These are phyloP conservation scores for Epichloe sylvatica DNA, from an alignment of 2,329 filamentous ascomycete genomes.

Conservation along the genomic window DNA sequence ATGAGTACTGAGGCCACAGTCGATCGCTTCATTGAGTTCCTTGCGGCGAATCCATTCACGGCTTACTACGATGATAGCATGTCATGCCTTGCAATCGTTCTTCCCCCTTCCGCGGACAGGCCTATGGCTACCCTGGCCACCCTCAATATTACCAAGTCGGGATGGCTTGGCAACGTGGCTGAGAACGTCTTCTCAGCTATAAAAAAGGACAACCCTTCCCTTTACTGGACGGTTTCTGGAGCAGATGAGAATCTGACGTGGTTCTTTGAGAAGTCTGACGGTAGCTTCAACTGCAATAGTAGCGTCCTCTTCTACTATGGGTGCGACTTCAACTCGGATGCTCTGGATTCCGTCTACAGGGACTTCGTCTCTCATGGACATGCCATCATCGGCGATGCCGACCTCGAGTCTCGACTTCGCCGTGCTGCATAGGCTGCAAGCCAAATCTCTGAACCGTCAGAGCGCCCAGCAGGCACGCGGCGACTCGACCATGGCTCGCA, in stretches of 20 bases:
- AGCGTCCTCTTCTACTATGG: slow-evolving; percentile 97
- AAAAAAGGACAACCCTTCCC: slow-evolving; percentile 81
- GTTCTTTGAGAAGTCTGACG: slow-evolving; percentile 96
- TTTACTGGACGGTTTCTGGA: slow-evolving; percentile 93
- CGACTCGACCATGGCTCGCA: slow-evolving; percentile 7
- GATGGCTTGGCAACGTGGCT: slow-evolving; percentile 86
- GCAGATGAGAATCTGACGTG: slow-evolving; percentile 94
- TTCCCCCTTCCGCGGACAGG: slow-evolving; percentile 54
- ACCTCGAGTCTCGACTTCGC: slow-evolving; percentile 74
- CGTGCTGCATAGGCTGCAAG: slow-evolving; percentile 60
- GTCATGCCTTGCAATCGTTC: slow-evolving; percentile 81
- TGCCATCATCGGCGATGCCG: slow-evolving; percentile 78
- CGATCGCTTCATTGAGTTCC: slow-evolving; percentile 69
- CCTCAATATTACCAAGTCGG: slow-evolving; percentile 83
- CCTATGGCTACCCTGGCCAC: slow-evolving; percentile 73
- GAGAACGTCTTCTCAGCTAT: slow-evolving; percentile 91
- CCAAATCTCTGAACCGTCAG: slow-evolving; percentile 24
- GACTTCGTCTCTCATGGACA: slow-evolving; percentile 74
- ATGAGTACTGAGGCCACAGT: slow-evolving; percentile 72
- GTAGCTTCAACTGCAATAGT: slow-evolving; percentile 71
- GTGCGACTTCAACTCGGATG: slow-evolving; percentile 54
- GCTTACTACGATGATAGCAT: slow-evolving; percentile 90
- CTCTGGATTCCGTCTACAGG: slow-evolving; percentile 64
- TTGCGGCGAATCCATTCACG: slow-evolving; percentile 68
- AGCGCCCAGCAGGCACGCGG: slow-evolving; percentile 11